Evolutionary conservation across 306 rosid genomes (phyloP).

Genomic region (Dryas drummondii): DNA sequence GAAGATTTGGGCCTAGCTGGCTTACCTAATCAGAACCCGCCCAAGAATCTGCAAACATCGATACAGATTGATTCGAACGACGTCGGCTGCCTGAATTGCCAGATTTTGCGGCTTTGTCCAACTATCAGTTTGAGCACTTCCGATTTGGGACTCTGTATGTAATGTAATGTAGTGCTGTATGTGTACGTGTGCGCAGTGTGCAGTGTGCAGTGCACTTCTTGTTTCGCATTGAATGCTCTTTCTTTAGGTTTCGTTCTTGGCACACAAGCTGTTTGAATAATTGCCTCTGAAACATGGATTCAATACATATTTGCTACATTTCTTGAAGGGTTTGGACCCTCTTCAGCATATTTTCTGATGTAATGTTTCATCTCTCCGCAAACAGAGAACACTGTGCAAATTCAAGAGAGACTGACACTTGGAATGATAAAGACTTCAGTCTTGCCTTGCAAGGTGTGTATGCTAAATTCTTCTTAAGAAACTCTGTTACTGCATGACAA

Average conservation of each 20-base stretch:
- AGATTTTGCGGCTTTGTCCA: too few species aligned
- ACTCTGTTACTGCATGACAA: neutral
- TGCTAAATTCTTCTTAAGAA: neutral
- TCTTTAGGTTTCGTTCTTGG: neutral
- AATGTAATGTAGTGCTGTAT: too few species aligned
- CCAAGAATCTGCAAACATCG: too few species aligned
- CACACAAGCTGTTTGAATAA: neutral
- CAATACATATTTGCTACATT: neutral
- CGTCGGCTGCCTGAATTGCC: too few species aligned
- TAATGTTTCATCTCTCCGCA: neutral
- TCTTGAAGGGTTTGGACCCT: neutral
- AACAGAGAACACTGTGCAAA: neutral
- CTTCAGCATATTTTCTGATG: neutral
- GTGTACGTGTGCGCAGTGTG: too few species aligned
- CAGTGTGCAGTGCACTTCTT: too few species aligned
- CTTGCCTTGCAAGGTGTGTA: conserved; percentile 45
- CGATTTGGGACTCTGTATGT: too few species aligned
- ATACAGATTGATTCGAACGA: too few species aligned
- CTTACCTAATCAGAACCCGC: too few species aligned
- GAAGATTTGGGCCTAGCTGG: too few species aligned
- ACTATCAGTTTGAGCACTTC: too few species aligned
- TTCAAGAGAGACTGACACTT: conserved; percentile 5
- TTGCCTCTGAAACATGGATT: neutral
- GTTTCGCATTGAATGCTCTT: neutral
- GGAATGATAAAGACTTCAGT: conserved; percentile 38